Base-by-base conservation (phyloP, 257 asterid species). In the Galeopsis tetrahit region DNA sequence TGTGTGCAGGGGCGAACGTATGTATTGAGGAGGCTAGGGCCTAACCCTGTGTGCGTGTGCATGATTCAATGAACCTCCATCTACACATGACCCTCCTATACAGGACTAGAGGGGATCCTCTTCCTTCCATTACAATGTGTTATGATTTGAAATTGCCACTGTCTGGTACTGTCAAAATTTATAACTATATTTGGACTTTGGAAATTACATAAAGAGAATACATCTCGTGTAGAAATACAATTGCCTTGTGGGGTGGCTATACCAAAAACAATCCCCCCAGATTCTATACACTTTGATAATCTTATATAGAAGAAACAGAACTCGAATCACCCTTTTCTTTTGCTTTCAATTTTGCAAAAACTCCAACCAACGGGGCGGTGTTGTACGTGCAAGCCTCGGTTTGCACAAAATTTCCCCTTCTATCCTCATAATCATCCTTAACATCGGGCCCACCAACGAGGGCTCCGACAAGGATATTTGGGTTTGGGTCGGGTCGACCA, bases 321-420 rank as follows among this genome's bases (percentile, higher is more conserved):
- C 15, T 51, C 7, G 74, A 69, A 66, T 43, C 53, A 43, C 21
- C 78, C 49, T 51, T 63, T 32, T 71, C 71, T 8, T 73, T 7
- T 4, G 84, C 73, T 49, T 79, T 59, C 35, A 93, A 8, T 72
- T 78, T 85, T 7, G 96, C 96, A 35, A 93, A 91, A 64, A 85
- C 82, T 10, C 96, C 98, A 2, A 91, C 90, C 39, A 93, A 71
- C 2, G 96, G 93, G 0, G 98, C 96, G 0, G 96, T 85, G 66
- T 89, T 93, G 36, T 93, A 93, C 6, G 93, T 87, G 70, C 98
- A 93, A 57, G 97, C 97, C 79, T 93, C 98, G 2, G 98, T 91
- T 64, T 93, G 98, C 82, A 83, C 74, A 8, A 82, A 93, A 58
- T 93, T 88, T 2, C 84, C 93, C 65, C 98, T 72, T 2, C 81